phyloP scores from a whole-genome alignment of 495 filamentous ascomycete genomes.

The Xylaria venustula region DNA sequence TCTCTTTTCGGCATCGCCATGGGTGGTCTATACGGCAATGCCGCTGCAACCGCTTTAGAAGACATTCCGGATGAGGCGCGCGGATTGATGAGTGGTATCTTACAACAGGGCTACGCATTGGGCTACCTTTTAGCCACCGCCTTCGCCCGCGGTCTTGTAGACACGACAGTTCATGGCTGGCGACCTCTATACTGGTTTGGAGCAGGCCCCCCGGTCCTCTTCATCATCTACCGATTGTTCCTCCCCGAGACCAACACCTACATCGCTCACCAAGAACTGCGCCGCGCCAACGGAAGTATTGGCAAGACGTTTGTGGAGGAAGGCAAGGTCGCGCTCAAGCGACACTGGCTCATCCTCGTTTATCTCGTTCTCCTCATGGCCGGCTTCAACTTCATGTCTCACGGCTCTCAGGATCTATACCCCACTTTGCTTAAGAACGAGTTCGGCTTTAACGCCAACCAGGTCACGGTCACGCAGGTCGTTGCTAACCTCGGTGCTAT shows the following conservation, averaged over 20 bases:
- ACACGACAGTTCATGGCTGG: conserved; percentile 73
- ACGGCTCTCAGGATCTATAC: conserved; percentile 90
- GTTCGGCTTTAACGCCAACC: conserved; percentile 67
- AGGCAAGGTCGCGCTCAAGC: conserved; percentile 71
- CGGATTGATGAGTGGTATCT: conserved; percentile 75
- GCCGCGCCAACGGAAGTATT: conserved; percentile 50
- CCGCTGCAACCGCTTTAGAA: conserved; percentile 80
- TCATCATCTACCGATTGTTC: conserved; percentile 73
- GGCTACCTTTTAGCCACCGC: conserved; percentile 80
- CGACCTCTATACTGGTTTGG: conserved; percentile 87
- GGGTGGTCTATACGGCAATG: conserved; percentile 87
- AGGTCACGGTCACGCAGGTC: conserved; percentile 80
- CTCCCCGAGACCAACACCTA: conserved; percentile 76
- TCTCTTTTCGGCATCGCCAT: conserved; percentile 89
- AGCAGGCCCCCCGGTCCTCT: conserved; percentile 73
- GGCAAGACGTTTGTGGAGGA: conserved; percentile 67
- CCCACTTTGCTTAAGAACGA: conserved; percentile 80
- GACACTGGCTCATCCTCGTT: conserved; percentile 74
- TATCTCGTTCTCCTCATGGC: conserved; percentile 87
- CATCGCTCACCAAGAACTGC: conserved; percentile 58
- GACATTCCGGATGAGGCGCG: conserved; percentile 73
- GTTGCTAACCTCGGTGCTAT: conserved; percentile 83
- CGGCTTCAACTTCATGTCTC: conserved; percentile 92
- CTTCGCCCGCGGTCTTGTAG: conserved; percentile 70
- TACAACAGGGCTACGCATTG: conserved; percentile 89